Evolutionary conservation across 805 yeast genomes (phyloP), one percentile per base, ranked within the genome.

Genomic region (Scheffersomyces lignosus): DNA sequence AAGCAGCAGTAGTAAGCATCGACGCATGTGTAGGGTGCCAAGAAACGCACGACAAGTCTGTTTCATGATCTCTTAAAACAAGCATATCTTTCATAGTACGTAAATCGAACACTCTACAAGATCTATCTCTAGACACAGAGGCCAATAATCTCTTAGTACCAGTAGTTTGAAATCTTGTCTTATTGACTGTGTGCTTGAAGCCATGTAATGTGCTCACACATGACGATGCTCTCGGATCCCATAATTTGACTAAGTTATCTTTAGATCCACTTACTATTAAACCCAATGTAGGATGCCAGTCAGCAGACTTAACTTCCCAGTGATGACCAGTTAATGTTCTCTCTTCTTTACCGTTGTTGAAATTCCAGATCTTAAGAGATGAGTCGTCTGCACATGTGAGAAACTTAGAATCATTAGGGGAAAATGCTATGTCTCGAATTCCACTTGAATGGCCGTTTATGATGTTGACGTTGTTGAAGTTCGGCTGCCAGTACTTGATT

Each of bases 261-360:
- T 95, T 93, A 0, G 98, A 93, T 0, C 97, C 99, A 45, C 90
- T 78, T 0, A 85, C 96, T 34, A 93, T 74, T 18, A 93, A 70
- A 0, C 97, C 96, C 62, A 87, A 66, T 9, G 75, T 71, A 4
- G 95, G 87, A 61, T 93, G 99, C 99, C 99, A 93, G 60, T 93
- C 98, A 36, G 95, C 87, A 37, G 90, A 80, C 57, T 93, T 93
- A 15, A 93, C 97, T 62, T 93, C 99, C 99, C 99, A 93, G 58
- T 95, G 96, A 63, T 93, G 99, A 2, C 98, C 98, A 16, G 80
- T 74, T 37, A 93, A 69, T 0, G 78, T 71, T 32, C 86, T 66
- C 56, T 93, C 99, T 49, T 87, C 93, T 40, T 75, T 69, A 25
- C 93, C 93, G 54, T 84, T 87, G 54, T 87, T 83, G 64, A 93